Base-by-base conservation (phyloP, 2,329 filamentous ascomycete species). In the Gnomoniopsis smithogilvyi region DNA sequence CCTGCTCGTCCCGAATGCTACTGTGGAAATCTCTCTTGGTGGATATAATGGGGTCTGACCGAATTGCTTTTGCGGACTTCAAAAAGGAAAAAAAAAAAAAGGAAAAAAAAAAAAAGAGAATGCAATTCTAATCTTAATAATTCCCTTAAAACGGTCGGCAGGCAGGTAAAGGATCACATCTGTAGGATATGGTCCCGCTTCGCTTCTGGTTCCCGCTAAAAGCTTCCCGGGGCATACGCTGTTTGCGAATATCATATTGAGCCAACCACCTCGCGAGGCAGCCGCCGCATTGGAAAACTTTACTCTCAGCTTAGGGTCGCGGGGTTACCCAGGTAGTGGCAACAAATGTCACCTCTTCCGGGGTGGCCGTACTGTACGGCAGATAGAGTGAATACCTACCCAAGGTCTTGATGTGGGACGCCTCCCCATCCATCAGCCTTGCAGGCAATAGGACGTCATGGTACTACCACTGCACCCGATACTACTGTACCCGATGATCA, bases 221-320 rank as follows among this genome's bases (percentile, higher is more conserved):
- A 30, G n/a, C n/a, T 17, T 22, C 24, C 49, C 17, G 19, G 36
- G 26, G 19, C 24, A 22, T 47, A 56, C 24, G 36, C 19, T 24
- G 41, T 22, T n/a, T 51, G 54, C 41, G 52, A 26, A 52, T 34
- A 30, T 34, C 36, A 47, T n/a, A 21, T 17, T 49, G 38, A 49
- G 30, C 55, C 55, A 52, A 48, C 49, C 55, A 51, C 48, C 21
- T 19, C 46, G 34, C 47, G 36, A 56, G 15, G 33, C 15, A n/a
- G n/a, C 30, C 34, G 54, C 54, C 54, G 54, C 54, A 56, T 38
- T n/a, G n/a, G 55, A 34, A 52, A 8, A 26, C 21, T 26, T 17
- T 19, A 33, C 46, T 30, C 49, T 41, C 46, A 43, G 24, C n/a
- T 43, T 21, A 24, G 14, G 21, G 14, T 38, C 45, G 53, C 33